A percentile compares a stretch with the other conserved stretches of the same genome.
Conservation (phyloP, 2,329 filamentous ascomycete species). For the Rhytidhysteron rufulum region DNA sequence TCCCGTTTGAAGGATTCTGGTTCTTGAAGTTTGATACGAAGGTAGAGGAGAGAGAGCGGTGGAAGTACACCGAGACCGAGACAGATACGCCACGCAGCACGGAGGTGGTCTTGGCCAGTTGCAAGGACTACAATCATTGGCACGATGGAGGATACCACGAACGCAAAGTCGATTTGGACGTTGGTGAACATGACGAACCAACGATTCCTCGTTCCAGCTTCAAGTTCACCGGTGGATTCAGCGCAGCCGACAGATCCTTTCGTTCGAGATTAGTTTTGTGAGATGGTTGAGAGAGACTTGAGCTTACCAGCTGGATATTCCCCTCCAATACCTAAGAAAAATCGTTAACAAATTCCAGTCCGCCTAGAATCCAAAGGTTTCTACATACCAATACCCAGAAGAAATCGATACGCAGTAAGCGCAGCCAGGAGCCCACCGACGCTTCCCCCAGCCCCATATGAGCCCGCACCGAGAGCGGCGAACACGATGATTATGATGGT, state of each 20-base stretch:
- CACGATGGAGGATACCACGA: constrained; percentile 75
- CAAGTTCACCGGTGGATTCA: constrained; percentile 79
- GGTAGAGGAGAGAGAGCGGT: constrained; percentile 54
- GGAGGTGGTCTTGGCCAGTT: constrained; percentile 57
- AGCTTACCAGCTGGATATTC: constrained; percentile 82
- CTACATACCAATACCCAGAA: constrained; percentile 52
- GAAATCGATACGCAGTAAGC: constrained; percentile 79
- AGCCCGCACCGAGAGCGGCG: constrained; percentile 71
- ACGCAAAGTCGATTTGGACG: constrained; percentile 80
- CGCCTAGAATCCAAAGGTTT: too few relatives aligned
- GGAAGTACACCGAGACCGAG: constrained; percentile 54
- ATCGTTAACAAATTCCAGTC: constrained; percentile 43
- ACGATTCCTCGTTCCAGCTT: constrained; percentile 73
- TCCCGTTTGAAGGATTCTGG: constrained; percentile 52
- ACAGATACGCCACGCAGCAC: constrained; percentile 76
- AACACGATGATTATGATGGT: constrained; percentile 84
- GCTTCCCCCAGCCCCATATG: constrained; percentile 70
- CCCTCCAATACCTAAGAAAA: constrained; percentile 61
- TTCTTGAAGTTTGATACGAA: constrained; percentile 52
- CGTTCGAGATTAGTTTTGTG: too few relatives aligned
- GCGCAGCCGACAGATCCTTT: constrained; percentile 79
- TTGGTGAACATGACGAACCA: constrained; percentile 85
- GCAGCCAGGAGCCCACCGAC: constrained; percentile 70
- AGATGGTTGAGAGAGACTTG: too few relatives aligned
- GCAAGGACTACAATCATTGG: constrained; percentile 62